Evolutionary conservation across 257 asterid species (phyloP).

Genomic region (Solanum verrucosum): DNA sequence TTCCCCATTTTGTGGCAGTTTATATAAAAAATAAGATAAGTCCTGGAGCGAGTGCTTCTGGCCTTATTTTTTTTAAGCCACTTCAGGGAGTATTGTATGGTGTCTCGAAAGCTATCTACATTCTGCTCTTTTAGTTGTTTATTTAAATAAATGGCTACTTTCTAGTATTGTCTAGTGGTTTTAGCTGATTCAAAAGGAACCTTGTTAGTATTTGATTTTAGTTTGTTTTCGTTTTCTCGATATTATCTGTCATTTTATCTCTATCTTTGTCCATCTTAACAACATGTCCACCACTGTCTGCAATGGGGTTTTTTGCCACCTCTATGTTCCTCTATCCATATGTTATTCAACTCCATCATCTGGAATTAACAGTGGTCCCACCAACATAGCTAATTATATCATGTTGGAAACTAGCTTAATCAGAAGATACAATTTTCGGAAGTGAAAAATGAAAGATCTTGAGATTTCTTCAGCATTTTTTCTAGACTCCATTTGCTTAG

Average conservation of each 20-base stretch:
- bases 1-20: neutral
- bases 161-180: neutral
- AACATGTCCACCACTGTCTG: neutral
- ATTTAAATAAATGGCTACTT: neutral
- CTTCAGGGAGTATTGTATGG: neutral
- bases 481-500: neutral
- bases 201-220: neutral
- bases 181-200: neutral
- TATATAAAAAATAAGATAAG: neutral
- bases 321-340: neutral
- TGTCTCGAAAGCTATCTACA: neutral
- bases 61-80: neutral
- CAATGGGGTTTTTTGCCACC: neutral
- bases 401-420: neutral
- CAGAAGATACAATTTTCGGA: neutral
- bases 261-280: neutral
- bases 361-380: neutral
- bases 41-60: neutral
- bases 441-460: neutral
- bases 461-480: neutral
- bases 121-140: neutral
- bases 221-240: neutral
- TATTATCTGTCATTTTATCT: neutral
- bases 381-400: neutral
- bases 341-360: neutral